Evolutionary conservation across 2,329 filamentous ascomycete species (phyloP).

Genomic region (Xylaria multiplex): DNA sequence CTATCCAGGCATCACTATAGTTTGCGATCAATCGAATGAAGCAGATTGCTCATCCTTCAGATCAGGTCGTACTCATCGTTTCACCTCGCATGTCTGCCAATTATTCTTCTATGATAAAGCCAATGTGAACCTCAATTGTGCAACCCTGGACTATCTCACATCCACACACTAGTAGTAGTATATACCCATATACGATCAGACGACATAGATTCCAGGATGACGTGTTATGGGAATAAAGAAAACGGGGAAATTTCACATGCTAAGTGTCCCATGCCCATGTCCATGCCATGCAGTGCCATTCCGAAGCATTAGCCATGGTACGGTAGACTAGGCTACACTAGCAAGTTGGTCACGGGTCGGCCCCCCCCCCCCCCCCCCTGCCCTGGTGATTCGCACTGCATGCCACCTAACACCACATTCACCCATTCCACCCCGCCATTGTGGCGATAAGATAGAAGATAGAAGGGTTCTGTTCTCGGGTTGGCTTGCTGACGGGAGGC

Average conservation of each 20-base stretch:
- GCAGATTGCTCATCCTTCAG: slow-evolving; percentile 5
- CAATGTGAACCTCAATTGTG: not conserved
- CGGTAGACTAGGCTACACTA: not conserved
- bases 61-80: no score
- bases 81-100: no score
- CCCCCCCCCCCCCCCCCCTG: not conserved
- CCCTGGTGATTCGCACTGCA: not conserved
- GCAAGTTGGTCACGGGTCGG: not conserved
- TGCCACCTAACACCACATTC: slow-evolving; percentile 13
- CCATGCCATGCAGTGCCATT: no score
- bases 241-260: not conserved
- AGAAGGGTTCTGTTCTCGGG: no score
- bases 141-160: no score
- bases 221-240: not conserved
- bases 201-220: not conserved
- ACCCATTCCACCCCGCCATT: not conserved
- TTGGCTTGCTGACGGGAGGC: no score
- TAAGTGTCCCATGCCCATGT: no score
- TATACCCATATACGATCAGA: not conserved
- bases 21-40: slow-evolving; percentile 8
- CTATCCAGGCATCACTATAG: not conserved
- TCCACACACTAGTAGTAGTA: no score
- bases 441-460: not conserved
- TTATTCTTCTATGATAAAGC: not conserved
- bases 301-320: no score